Conservation (phyloP, 768 basidiomycete genomes). For the Boletus coccyginus region DNA sequence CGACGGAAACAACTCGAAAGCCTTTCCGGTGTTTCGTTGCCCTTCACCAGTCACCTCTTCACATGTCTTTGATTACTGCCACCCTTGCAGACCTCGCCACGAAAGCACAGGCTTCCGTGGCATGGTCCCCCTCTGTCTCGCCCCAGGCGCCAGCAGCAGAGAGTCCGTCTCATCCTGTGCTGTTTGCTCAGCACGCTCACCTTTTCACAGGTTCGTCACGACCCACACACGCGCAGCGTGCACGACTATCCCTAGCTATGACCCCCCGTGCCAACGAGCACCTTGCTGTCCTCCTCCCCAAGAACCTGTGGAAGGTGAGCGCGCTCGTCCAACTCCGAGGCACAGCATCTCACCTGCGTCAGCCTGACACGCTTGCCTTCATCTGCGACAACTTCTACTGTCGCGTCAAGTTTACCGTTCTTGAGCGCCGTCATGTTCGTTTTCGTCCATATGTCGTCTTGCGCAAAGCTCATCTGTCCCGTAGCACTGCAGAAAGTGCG, state of each 20-base stretch:
- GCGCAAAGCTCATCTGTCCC: slow-evolving; percentile 19
- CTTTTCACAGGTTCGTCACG: slow-evolving; percentile 21
- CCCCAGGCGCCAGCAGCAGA: slow-evolving; percentile 8
- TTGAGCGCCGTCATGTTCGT: slow-evolving; percentile 75
- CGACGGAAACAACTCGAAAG: slow-evolving; percentile 18
- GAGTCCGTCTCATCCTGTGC: slow-evolving; percentile 4
- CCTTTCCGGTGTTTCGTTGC: slow-evolving; percentile 5
- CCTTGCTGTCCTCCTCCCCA: slow-evolving; percentile 71
- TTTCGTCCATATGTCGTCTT: neutral
- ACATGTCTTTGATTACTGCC: slow-evolving; percentile 30
- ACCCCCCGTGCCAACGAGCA: slow-evolving; percentile 56
- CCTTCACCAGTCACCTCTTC: slow-evolving; percentile 16
- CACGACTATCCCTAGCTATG: slow-evolving; percentile 16
- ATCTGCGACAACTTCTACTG: slow-evolving; percentile 76
- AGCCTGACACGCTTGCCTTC: slow-evolving; percentile 62
- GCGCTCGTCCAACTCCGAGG: neutral
- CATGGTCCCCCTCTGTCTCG: slow-evolving; percentile 4
- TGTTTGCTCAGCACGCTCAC: neutral
- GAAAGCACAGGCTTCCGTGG: slow-evolving; percentile 23
- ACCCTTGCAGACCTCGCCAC: slow-evolving; percentile 28
- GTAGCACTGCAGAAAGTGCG: slow-evolving; percentile 84
- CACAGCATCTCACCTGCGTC: slow-evolving; percentile 16
- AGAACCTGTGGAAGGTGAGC: slow-evolving; percentile 70
- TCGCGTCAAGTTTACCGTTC: slow-evolving; percentile 58
- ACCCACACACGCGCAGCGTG: slow-evolving; percentile 14